Evolutionary conservation across 371 early-diverging fungal species (phyloP).

Genomic region (Circinella umbellata): DNA sequence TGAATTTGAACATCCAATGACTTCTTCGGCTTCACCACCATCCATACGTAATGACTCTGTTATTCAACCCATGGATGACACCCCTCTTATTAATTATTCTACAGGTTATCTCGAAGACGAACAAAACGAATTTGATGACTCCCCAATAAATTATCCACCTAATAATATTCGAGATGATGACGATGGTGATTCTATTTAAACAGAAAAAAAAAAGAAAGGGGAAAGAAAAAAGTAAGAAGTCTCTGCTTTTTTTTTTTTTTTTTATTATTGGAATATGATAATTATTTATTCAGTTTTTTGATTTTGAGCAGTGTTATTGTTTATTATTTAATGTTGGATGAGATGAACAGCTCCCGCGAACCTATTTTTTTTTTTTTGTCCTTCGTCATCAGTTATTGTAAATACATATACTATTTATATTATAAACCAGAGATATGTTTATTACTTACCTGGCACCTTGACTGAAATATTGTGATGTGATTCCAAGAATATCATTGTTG

Average conservation of each 20-base stretch:
- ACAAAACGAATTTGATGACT: neutral
- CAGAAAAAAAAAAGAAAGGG: neutral
- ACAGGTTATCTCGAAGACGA: neutral
- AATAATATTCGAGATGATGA: neutral
- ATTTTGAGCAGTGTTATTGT: too few species aligned
- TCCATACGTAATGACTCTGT: slow-evolving; percentile 7
- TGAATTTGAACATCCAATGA: neutral
- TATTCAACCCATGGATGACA: slow-evolving; percentile 3
- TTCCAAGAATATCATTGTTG: slow-evolving; percentile 28
- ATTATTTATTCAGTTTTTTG: neutral
- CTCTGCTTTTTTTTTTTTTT: neutral
- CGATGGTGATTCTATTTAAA: neutral
- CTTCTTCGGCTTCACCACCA: slow-evolving; percentile 5
- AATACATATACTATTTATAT: neutral
- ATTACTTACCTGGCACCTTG: slow-evolving; percentile 31
- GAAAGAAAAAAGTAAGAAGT: too few species aligned
- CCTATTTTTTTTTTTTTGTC: too few species aligned
- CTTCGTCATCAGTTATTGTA: too few species aligned
- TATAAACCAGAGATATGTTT: neutral
- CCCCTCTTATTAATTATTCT: neutral
- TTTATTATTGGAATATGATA: neutral
- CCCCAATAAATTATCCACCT: neutral
- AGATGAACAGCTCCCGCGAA: slow-evolving; percentile 37
- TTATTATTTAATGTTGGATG: slow-evolving; percentile 8
- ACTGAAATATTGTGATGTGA: slow-evolving; percentile 43